A percentile compares a stretch with the other conserved stretches of the same genome.
phyloP scores from a whole-genome alignment of 2,329 filamentous ascomycete genomes.

The Paecilomyces fulvus region DNA sequence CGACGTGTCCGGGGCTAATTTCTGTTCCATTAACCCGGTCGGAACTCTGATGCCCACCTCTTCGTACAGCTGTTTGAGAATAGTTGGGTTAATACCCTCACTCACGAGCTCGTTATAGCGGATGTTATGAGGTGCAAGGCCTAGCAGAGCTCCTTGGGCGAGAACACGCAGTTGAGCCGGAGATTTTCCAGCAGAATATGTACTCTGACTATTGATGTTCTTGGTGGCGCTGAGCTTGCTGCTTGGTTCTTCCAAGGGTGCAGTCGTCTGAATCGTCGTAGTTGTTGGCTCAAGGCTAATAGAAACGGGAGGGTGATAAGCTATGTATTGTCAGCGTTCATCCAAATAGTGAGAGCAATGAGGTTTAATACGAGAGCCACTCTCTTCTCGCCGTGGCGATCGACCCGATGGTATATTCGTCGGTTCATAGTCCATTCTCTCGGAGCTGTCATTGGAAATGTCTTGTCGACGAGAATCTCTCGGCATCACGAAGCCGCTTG shows the following conservation, averaged over 20 bases:
- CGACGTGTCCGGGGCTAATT: constrained; percentile 1
- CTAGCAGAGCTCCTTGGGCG: constrained; percentile 60
- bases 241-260: not conserved
- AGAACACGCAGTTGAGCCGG: constrained; percentile 32
- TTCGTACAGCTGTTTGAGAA: constrained; percentile 58
- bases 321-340: constrained; percentile 17
- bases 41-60: constrained; percentile 53
- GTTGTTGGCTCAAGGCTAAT: constrained; percentile 10
- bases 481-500: not conserved
- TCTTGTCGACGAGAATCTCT: not conserved
- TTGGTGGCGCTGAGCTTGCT: not conserved
- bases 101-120: constrained; percentile 64
- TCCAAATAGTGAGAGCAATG: not conserved
- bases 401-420: constrained; percentile 19
- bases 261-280: not conserved
- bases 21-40: constrained; percentile 12
- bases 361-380: constrained; percentile 22
- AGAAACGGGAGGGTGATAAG: constrained; percentile 26
- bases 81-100: constrained; percentile 58
- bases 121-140: constrained; percentile 56
- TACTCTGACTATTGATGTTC: not conserved
- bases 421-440: constrained; percentile 8
- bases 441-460: not conserved
- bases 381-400: constrained; percentile 17
- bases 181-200: constrained; percentile 16